A percentile compares a stretch with the other conserved stretches of the same genome.
Evolutionary conservation across 2,329 filamentous ascomycete species (phyloP).

Genomic region (Cadophora gregata): DNA sequence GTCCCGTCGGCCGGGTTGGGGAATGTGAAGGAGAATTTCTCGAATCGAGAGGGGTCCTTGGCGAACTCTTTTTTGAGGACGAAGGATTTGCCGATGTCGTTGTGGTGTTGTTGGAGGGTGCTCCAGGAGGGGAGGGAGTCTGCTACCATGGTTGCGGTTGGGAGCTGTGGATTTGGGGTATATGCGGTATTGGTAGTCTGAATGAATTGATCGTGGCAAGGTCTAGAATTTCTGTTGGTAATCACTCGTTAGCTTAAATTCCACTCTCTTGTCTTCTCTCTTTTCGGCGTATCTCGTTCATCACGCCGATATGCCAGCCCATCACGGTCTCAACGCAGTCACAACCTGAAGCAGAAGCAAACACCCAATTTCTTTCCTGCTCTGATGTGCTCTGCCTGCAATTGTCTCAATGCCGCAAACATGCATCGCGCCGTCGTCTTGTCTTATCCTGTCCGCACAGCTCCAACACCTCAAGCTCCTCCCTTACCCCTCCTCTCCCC

Average conservation of each 20-base stretch:
- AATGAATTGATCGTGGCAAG: not conserved
- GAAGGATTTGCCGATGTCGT: slow-evolving; percentile 84
- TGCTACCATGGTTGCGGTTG: slow-evolving; percentile 68
- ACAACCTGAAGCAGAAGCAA: not conserved
- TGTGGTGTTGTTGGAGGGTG: slow-evolving; percentile 89
- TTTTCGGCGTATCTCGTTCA: not conserved
- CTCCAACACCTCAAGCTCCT: no score
- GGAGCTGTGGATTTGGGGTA: not conserved
- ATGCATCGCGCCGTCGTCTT: no score
- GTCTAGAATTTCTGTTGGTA: slow-evolving; percentile 16
- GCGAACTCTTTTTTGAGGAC: slow-evolving; percentile 93
- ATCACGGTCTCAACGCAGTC: not conserved
- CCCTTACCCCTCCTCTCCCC: no score
- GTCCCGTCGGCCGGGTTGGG: slow-evolving; percentile 76
- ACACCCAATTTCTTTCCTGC: not conserved
- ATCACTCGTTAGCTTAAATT: slow-evolving; percentile 29
- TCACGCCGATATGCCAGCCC: slow-evolving; percentile 13
- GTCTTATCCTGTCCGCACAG: not conserved
- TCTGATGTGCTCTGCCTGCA: not conserved
- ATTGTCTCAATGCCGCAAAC: not conserved
- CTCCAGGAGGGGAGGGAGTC: slow-evolving; percentile 88
- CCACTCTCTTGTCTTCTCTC: not conserved
- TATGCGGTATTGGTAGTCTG: not conserved
- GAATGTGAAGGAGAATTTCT: slow-evolving; percentile 89
- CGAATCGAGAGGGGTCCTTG: slow-evolving; percentile 85